Conservation (phyloP, 106 monocot genomes). For the Allium fistulosum region DNA sequence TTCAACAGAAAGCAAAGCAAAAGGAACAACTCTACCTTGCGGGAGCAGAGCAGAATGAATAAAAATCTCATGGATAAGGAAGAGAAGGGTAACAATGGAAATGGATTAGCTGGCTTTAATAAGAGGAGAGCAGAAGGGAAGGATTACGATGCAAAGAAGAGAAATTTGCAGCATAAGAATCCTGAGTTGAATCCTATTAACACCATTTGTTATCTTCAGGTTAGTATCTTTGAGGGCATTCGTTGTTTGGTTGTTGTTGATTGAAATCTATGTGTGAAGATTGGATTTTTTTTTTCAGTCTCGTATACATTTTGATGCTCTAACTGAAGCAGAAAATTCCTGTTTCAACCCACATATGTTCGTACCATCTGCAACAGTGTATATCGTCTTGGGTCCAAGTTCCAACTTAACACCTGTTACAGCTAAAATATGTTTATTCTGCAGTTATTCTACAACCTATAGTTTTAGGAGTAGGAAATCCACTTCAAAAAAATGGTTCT, state of each 20-base stretch:
- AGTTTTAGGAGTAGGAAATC: too few relatives aligned
- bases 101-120: conserved; percentile 30
- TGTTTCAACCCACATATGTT: too few relatives aligned
- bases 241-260: background rate
- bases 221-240: conserved; percentile 2
- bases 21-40: conserved; percentile 17
- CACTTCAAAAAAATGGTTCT: too few relatives aligned
- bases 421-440: too few relatives aligned
- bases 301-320: too few relatives aligned
- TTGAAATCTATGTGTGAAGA: too few relatives aligned
- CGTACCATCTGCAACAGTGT: too few relatives aligned
- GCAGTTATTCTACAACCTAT: too few relatives aligned
- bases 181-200: conserved; percentile 75
- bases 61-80: conserved; percentile 6
- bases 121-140: conserved; percentile 79
- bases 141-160: conserved; percentile 40
- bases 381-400: too few relatives aligned
- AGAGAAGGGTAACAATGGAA: conserved; percentile 6
- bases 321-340: too few relatives aligned
- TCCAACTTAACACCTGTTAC: too few relatives aligned
- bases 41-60: conserved; percentile 9
- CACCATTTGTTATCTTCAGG: conserved; percentile 88
- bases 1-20: background rate
- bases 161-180: conserved; percentile 53
- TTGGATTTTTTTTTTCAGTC: too few relatives aligned